A percentile compares a stretch with the other conserved stretches of the same genome.
phyloP scores from a whole-genome alignment of 495 filamentous ascomycete species.

The Aspergillus cristatus region DNA sequence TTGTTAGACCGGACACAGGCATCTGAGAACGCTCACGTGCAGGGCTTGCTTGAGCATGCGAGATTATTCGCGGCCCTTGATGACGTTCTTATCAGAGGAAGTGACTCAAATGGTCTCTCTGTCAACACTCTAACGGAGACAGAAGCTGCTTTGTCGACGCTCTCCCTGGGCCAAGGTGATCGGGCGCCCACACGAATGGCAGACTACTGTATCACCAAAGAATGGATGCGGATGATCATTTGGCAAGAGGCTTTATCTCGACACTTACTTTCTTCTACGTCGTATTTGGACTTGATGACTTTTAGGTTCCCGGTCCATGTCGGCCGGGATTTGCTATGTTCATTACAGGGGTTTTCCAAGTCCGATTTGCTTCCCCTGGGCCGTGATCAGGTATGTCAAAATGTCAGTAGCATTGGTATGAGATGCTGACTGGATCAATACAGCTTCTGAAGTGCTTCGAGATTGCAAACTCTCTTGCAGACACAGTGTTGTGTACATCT shows the following conservation, averaged over 20 bases:
- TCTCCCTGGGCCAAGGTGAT: slow-evolving; percentile 7
- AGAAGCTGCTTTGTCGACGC: slow-evolving; percentile 12
- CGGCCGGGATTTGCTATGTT: slow-evolving; percentile 54
- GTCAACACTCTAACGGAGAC: slow-evolving; percentile 14
- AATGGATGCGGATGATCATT: slow-evolving; percentile 69
- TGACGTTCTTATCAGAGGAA: too few relatives aligned
- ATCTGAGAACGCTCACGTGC: slow-evolving; percentile 10
- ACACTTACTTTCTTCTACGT: slow-evolving; percentile 43
- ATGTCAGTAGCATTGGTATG: too few relatives aligned
- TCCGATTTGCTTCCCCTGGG: slow-evolving; percentile 22
- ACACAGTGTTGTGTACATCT: slow-evolving; percentile 17
- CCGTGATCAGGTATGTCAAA: slow-evolving; percentile 21
- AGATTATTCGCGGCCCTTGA: slow-evolving; percentile 21
- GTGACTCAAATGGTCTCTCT: too few relatives aligned
- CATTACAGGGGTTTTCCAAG: slow-evolving; percentile 16
- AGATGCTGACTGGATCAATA: not conserved
- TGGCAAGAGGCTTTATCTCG: slow-evolving; percentile 59
- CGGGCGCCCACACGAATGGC: slow-evolving; percentile 14
- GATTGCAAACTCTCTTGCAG: slow-evolving; percentile 25
- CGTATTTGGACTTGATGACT: slow-evolving; percentile 50
- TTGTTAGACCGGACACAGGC: slow-evolving; percentile 1
- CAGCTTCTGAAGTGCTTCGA: slow-evolving; percentile 29
- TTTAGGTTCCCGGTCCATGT: slow-evolving; percentile 64
- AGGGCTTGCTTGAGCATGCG: slow-evolving; percentile 19
- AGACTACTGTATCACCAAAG: slow-evolving; percentile 23